These are phyloP conservation scores for Fusarium sp. DNA, from an alignment of 2,329 filamentous ascomycete species.

Conservation along the genomic window DNA sequence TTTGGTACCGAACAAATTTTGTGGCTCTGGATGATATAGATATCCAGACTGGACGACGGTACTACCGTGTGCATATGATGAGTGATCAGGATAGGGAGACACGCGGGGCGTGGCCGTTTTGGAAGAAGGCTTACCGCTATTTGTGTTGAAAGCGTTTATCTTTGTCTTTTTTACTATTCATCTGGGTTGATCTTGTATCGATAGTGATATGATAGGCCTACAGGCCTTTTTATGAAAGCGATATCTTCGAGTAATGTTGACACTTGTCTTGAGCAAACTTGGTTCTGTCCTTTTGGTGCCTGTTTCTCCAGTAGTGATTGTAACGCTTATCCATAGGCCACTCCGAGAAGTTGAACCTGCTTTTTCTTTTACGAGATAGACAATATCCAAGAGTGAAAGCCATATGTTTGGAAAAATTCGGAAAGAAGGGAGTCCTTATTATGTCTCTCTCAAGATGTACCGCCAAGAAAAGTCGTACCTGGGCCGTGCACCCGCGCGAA, in stretches of 20 bases:
- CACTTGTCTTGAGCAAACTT: background rate
- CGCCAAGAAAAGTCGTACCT: background rate
- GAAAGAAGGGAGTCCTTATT: no score
- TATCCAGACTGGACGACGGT: constrained; percentile 83
- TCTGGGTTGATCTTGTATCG: background rate
- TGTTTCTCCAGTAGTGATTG: background rate
- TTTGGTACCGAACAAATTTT: constrained; percentile 65
- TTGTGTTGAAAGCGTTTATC: constrained; percentile 66
- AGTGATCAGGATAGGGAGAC: constrained; percentile 85
- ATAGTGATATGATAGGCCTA: background rate
- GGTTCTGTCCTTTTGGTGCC: background rate
- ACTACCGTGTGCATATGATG: constrained; percentile 83
- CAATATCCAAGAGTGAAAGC: background rate
- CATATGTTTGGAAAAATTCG: no score
- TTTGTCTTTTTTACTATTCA: background rate
- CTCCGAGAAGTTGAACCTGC: no score
- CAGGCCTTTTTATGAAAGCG: background rate
- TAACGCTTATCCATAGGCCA: no score
- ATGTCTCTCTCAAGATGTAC: no score
- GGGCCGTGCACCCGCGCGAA: background rate
- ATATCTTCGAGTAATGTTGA: background rate
- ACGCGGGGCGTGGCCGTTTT: constrained; percentile 75
- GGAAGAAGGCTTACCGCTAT: constrained; percentile 81
- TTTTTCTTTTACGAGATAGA: background rate
- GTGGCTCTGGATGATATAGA: constrained; percentile 83